Base-by-base conservation (phyloP, 768 basidiomycete species). In the Trametes coccinea region DNA sequence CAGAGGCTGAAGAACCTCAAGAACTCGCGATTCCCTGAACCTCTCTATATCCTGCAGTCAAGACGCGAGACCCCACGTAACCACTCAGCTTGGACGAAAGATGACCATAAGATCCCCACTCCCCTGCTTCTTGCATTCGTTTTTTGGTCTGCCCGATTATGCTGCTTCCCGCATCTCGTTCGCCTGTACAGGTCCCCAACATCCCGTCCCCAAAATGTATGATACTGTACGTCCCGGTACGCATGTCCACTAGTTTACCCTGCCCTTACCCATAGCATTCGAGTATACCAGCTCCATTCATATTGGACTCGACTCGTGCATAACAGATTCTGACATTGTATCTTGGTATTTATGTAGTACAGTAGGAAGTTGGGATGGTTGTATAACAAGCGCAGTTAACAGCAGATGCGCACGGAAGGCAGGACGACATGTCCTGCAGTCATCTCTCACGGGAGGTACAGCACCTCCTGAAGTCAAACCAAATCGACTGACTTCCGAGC, bases 1-100 rank as follows among this genome's bases (percentile, higher is more conserved):
- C 75, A 61, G 62, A 74, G 55, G 66, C 70, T 34, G 79, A 84
- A 59, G 77, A 80, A 61, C 76, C 78, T 50, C 78, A 84, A 76
- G 77, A 80, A 47, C 78, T 88, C 53, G 69, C 75, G 60, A 78
- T 87, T 70, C 76, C 50, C 30, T 68, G 65, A 64, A 61, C 11
- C 13, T 33, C 4, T 46, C 22, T 16, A 51, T 10, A 17, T 27
- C 37, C 27, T 49, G 9, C 29, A 16, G 9, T 33, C 6, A 31
- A 22, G 16, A 17, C 44, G 49, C 57, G 49, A 59, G 49, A 59
- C 57, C 30, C 3, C 29, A 5, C 40, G 8, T 39, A 27, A 45
- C 33, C 14, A 10, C 16, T 41, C 29, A 8, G 7, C 46, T 16
- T 22, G 16, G n/a, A 16, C 29, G 31, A 14, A 43, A 4, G 41